Conservation (phyloP, 2,329 filamentous ascomycete genomes). For the Fusarium verrucosum region DNA sequence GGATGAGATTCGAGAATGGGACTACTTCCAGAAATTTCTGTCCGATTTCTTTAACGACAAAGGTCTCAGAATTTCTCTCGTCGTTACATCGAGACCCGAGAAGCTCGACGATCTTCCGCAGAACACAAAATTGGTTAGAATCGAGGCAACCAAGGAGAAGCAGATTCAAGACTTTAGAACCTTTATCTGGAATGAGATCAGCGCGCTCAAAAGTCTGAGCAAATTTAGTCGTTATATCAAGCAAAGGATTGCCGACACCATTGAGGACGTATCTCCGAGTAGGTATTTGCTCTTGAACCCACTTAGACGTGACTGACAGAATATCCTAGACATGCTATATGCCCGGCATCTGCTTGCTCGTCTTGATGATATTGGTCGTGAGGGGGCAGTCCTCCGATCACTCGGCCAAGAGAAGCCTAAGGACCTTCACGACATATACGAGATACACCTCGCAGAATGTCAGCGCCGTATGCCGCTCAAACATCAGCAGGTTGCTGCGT, state of each 20-base stretch:
- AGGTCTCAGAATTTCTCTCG: conserved; percentile 37
- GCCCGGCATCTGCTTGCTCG: conserved; percentile 48
- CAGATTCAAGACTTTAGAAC: conserved; percentile 44
- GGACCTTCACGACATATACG: conserved; percentile 42
- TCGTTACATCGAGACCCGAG: conserved; percentile 40
- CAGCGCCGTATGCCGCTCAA: conserved; percentile 35
- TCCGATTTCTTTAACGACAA: background rate
- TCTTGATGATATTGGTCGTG: conserved; percentile 46
- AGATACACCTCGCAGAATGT: conserved; percentile 39
- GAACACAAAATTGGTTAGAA: background rate
- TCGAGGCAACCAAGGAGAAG: conserved; percentile 43
- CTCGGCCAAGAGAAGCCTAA: conserved; percentile 41
- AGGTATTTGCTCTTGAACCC: conserved; percentile 2
- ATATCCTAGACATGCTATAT: conserved; percentile 47
- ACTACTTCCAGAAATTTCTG: background rate
- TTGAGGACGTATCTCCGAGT: conserved; percentile 47
- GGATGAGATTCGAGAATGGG: conserved; percentile 1
- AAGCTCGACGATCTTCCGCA: conserved; percentile 15
- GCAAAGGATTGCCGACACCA: conserved; percentile 44
- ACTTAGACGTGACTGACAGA: background rate
- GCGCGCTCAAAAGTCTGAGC: conserved; percentile 36
- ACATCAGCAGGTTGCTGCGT: conserved; percentile 29
- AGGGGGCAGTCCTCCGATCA: conserved; percentile 46
- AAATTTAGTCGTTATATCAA: conserved; percentile 45
- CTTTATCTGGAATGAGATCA: conserved; percentile 43